These are phyloP conservation scores for Ehretia macrophylla DNA, from an alignment of 257 asterid species.

Conservation along the genomic window DNA sequence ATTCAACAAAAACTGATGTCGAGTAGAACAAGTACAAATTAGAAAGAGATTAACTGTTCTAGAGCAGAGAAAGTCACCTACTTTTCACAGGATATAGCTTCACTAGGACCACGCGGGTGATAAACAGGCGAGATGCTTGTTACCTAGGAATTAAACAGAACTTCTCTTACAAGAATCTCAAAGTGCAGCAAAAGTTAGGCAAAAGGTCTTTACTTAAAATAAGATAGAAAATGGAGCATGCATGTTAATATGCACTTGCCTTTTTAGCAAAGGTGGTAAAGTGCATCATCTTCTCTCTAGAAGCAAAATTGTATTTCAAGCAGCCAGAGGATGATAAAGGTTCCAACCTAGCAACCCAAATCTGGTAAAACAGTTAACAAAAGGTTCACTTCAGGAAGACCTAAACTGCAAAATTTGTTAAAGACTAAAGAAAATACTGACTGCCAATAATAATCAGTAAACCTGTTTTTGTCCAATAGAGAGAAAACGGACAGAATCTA, in stretches of 20 bases:
- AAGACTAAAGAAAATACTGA: background rate
- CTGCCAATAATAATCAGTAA: background rate
- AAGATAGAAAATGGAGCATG: too few relatives aligned
- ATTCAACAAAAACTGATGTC: background rate
- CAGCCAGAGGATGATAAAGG: background rate
- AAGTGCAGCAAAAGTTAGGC: background rate
- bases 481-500: background rate
- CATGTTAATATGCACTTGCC: background rate
- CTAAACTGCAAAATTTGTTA: background rate
- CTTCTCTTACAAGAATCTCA: background rate
- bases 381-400: background rate
- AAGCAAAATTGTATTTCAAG: background rate
- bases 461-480: conserved; percentile 1
- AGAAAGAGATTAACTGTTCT: background rate
- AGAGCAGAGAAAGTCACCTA: background rate
- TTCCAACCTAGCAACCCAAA: background rate
- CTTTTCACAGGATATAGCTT: background rate
- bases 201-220: background rate
- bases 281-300: background rate
- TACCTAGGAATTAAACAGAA: background rate
- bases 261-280: background rate
- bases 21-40: background rate
- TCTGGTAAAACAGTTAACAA: background rate
- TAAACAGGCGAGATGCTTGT: background rate
- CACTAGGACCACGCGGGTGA: background rate